A percentile compares a stretch with the other conserved stretches of the same genome.
Evolutionary conservation across 441 rosid genomes (phyloP).

Genomic region (Populus hybrid): DNA sequence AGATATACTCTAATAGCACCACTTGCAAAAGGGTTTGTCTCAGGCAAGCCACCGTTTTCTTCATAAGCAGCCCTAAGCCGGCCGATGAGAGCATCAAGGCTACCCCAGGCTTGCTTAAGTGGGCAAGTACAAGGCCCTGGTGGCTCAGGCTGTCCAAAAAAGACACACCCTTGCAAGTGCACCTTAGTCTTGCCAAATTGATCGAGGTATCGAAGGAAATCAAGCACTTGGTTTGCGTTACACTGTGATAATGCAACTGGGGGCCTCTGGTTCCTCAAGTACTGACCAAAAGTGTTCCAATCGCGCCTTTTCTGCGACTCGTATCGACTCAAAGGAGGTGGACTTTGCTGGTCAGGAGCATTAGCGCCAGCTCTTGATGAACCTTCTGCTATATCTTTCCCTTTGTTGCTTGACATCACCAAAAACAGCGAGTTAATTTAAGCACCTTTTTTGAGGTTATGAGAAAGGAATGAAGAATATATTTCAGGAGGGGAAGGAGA

Average conservation of each 20-base stretch:
- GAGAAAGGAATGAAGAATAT: not conserved
- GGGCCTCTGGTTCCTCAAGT: conserved; percentile 70
- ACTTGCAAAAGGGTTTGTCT: conserved; percentile 75
- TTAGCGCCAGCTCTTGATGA: conserved; percentile 30
- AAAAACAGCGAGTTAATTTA: not conserved
- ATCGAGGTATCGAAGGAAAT: conserved; percentile 28
- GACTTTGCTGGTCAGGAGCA: conserved; percentile 24
- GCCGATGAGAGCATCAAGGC: conserved; percentile 85
- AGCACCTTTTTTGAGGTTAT: not conserved
- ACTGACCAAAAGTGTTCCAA: conserved; percentile 81
- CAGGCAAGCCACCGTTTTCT: conserved; percentile 73
- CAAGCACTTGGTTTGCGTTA: conserved; percentile 54
- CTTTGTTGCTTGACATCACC: conserved; percentile 39
- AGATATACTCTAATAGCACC: conserved; percentile 63
- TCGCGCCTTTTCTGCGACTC: conserved; percentile 79
- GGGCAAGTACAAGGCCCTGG: conserved; percentile 76
- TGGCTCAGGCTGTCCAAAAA: conserved; percentile 75
- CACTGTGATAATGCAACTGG: conserved; percentile 68
- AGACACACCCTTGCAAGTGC: conserved; percentile 66
- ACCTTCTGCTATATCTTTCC: conserved; percentile 48
- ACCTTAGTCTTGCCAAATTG: conserved; percentile 84
- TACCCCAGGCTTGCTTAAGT: conserved; percentile 81
- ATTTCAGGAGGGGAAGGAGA: not conserved
- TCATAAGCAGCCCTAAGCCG: conserved; percentile 78
- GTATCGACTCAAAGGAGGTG: conserved; percentile 60